Evolutionary conservation across 2,329 filamentous ascomycete species (phyloP).

Genomic region (Claviceps digitariae): DNA sequence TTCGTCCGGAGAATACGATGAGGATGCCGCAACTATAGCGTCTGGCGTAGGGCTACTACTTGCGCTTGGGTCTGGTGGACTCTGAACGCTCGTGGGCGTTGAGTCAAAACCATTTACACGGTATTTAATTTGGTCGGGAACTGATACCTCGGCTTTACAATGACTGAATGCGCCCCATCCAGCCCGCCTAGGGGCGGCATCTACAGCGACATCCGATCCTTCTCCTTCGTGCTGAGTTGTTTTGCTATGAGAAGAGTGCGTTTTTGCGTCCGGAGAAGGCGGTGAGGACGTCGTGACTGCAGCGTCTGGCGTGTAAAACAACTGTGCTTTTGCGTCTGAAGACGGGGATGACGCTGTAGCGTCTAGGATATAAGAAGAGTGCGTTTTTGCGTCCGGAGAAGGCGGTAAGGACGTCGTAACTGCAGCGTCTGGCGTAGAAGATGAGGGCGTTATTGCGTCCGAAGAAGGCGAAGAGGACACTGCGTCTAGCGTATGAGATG

Average conservation of each 20-base stretch:
- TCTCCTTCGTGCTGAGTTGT: background rate
- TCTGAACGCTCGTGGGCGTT: slow-evolving; percentile 11
- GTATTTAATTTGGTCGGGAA: slow-evolving; percentile 4
- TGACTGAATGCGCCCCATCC: slow-evolving; percentile 13
- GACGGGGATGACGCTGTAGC: no score
- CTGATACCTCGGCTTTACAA: slow-evolving; percentile 7
- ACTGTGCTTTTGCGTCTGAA: no score
- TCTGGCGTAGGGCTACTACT: background rate
- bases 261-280: background rate
- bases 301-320: background rate
- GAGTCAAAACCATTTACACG: slow-evolving; percentile 11
- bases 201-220: slow-evolving; percentile 1
- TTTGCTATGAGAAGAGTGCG: background rate
- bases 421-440: background rate
- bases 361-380: background rate
- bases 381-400: background rate
- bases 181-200: slow-evolving; percentile 4
- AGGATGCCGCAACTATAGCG: no score
- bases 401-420: background rate
- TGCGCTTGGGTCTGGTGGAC: background rate
- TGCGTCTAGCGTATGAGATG: no score
- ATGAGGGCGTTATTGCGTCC: no score
- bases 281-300: background rate
- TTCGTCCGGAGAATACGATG: background rate
- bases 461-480: no score